Base-by-base conservation (phyloP, 805 yeast species). In the Metschnikowia bowlesiae region DNA sequence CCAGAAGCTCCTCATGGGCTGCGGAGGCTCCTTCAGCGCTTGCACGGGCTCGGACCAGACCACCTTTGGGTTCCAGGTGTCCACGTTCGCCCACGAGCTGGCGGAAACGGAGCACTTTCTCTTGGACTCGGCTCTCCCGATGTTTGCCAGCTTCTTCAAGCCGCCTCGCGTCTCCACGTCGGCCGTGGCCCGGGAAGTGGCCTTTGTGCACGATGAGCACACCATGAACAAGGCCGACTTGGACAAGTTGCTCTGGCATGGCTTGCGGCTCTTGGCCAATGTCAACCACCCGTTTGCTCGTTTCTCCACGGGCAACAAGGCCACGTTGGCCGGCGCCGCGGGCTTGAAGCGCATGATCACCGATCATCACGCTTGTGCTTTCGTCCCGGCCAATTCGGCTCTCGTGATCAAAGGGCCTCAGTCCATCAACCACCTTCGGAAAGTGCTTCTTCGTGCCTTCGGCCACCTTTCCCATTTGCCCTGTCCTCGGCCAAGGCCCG, bases 161-260 rank as follows among this genome's bases (percentile, higher is more conserved):
- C 55, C 58, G 2, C 90, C 91, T 0, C 46, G 70, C 3, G 83
- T 86, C 56, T 66, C 71, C 39, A 66, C 69, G 10, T 55, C 55
- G 2, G 59, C 66, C 39, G 68, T 80, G 10, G 67, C 70, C 34
- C 70, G 74, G 45, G 92, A 87, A 62, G 69, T 84, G 0, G 66
- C 70, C 43, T 83, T 88, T 0, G 74, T 87, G 33, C 80, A 85
- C 55, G 83, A 81, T 59, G 95, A 87, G 55, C 91, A 86, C 60
- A 66, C 64, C 4, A 71, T 74, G n/a, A 87, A 86, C 53, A 66
- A 73, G 11, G 57, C 71, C 1, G 65, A 68, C 11, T 11, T 54
- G 0, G 73, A 70, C 5, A 83, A 84, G 60, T 61, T 80, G 0
- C 56, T 83, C 31, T 82, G 76, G 52, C 89, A 87, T 55, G 87